Conservation (phyloP, 2,329 filamentous ascomycete genomes). For the Aspergillus puulaauensis region DNA sequence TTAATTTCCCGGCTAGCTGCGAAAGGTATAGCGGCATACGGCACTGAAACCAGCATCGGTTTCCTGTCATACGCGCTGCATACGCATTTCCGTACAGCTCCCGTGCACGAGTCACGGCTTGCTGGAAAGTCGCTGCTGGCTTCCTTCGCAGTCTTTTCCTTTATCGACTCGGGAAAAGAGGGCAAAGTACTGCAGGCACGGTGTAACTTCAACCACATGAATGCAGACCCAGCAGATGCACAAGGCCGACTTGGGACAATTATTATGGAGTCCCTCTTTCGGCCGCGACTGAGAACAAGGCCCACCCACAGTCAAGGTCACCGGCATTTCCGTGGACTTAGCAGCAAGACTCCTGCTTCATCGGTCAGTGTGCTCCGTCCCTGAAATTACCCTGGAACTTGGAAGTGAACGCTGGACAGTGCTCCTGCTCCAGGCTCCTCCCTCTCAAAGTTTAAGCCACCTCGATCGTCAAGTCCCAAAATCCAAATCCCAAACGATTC, state of each 20-base stretch:
- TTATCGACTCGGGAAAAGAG: no score
- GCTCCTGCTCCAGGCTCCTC: not conserved
- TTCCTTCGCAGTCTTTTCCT: not conserved
- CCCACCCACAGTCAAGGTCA: not conserved
- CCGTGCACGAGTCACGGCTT: no score
- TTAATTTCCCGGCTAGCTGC: slow-evolving; percentile 15
- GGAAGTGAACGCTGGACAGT: not conserved
- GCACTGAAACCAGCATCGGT: not conserved
- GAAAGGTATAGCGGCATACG: slow-evolving; percentile 11
- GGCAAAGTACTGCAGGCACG: no score
- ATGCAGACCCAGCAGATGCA: not conserved
- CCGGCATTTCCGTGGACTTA: not conserved
- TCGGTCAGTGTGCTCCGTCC: no score
- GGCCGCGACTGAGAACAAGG: not conserved
- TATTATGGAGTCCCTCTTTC: not conserved
- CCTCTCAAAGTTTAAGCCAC: no score
- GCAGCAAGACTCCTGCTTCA: not conserved
- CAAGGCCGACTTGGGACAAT: slow-evolving; percentile 9
- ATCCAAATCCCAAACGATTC: no score
- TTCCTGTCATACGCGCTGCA: slow-evolving; percentile 4
- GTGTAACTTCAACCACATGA: no score
- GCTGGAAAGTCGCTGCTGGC: no score
- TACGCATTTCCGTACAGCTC: not conserved
- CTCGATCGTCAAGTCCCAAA: no score
- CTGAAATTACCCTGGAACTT: not conserved